These are phyloP conservation scores for Saxispiralis lemnorum DNA, from an alignment of 495 filamentous ascomycete species.

Conservation along the genomic window DNA sequence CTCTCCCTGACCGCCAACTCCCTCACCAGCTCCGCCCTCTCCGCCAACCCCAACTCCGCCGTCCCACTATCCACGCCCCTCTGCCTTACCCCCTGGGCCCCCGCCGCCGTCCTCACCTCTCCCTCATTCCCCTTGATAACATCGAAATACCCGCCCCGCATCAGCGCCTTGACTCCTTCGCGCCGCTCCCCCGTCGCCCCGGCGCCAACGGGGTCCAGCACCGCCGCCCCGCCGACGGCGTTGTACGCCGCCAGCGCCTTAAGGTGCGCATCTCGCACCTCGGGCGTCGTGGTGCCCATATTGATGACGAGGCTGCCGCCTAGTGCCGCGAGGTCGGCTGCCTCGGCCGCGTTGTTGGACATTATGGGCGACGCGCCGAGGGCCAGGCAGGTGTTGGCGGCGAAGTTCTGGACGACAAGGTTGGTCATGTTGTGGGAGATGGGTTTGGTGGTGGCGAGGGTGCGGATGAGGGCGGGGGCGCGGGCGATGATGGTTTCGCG, in stretches of 20 bases:
- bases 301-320: constrained; percentile 66
- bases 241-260: constrained; percentile 65
- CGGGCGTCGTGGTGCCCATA: constrained; percentile 75
- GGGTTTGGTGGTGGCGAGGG: constrained; percentile 43
- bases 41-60: constrained; percentile 33
- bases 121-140: constrained; percentile 91
- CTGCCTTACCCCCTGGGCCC: constrained; percentile 34
- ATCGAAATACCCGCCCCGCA: constrained; percentile 58
- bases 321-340: constrained; percentile 51
- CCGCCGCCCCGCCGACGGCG: constrained; percentile 46
- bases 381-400: constrained; percentile 71
- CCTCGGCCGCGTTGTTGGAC: constrained; percentile 73
- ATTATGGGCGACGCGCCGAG: constrained; percentile 88
- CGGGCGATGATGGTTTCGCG: constrained; percentile 26
- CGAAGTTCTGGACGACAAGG: constrained; percentile 79
- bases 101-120: constrained; percentile 61
- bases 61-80: constrained; percentile 72
- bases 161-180: constrained; percentile 49
- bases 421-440: constrained; percentile 96
- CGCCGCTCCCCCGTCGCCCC: constrained; percentile 65
- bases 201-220: constrained; percentile 84
- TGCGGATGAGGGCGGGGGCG: constrained; percentile 39
- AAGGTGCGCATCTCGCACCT: constrained; percentile 48
- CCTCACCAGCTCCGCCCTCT: constrained; percentile 43
- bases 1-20: constrained; percentile 48